Evolutionary conservation across 805 yeast species (phyloP), one percentile per base, ranked within the genome.

Genomic region (Candida pini): DNA sequence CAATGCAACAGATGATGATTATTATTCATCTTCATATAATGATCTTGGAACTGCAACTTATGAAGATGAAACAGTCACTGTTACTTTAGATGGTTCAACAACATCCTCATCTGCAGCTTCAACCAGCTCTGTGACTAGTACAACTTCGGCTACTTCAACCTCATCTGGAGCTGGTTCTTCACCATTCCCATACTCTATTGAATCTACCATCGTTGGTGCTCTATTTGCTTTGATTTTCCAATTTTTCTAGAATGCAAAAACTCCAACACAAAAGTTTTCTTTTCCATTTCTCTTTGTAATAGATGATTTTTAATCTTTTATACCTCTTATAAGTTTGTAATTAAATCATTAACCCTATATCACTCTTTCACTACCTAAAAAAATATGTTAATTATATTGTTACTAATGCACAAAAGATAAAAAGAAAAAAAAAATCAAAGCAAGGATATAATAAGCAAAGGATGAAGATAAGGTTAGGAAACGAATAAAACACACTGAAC

Each of bases 1-100:
- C 62, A 66, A 66, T 42, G 65, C 66, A 33, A 60, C 70, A 28
- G 54, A 59, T 41, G 53, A 62, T 36, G 47, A 54, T 37, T 63
- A 61, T 51, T 65, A 65, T 48, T 47, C 58, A 5, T 40, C 49
- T 39, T 46, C 51, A n/a, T 51, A 44, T 30, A 44, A 33, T 9
- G 63, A 43, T 31, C 47, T 47, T 20, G 58, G 58, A 10, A 45
- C 54, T 22, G 48, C 42, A 4, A 34, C 45, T 8, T 33, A 33
- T 12, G 24, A 36, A 12, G 18, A 37, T 14, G 8, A 38, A 18
- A 16, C 43, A 16, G 28, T 34, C 5, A 24, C 47, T 16, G 19
- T 44, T 18, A 18, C 52, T 12, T 8, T 47, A 9, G 22, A 44
- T 13, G 17, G 40, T 15, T 8, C 45, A 7, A 4, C 50, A 17